Conservation (phyloP, 2,329 filamentous ascomycete genomes). For the Pyrenophora seminiperda region DNA sequence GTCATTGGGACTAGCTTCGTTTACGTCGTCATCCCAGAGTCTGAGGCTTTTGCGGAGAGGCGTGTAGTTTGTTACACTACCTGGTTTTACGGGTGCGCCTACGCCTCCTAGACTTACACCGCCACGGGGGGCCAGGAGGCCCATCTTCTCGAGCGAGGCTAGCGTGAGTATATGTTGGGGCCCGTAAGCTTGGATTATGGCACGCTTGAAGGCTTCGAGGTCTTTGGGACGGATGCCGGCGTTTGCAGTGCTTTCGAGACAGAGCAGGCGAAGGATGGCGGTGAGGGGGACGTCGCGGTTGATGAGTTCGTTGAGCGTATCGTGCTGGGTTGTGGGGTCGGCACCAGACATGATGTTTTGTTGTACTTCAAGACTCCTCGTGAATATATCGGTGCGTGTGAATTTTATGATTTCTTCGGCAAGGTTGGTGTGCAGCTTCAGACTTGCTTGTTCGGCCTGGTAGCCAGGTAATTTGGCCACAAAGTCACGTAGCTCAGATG, state of each 20-base stretch:
- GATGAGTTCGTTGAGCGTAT: constrained; percentile 93
- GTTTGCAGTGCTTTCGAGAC: constrained; percentile 87
- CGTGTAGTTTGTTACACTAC: constrained; percentile 77
- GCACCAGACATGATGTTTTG: constrained; percentile 92
- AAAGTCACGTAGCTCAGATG: constrained; percentile 90
- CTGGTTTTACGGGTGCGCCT: constrained; percentile 39
- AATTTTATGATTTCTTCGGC: constrained; percentile 95
- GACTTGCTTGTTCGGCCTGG: constrained; percentile 88
- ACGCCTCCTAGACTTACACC: constrained; percentile 54
- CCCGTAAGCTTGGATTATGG: constrained; percentile 90
- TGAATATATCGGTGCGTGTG: constrained; percentile 88
- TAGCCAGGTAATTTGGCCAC: constrained; percentile 92
- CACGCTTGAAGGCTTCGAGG: constrained; percentile 83
- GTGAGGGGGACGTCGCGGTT: constrained; percentile 79
- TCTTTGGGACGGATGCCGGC: constrained; percentile 89
- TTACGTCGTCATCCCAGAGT: constrained; percentile 94
- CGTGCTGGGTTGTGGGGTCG: constrained; percentile 86
- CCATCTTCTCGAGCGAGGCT: constrained; percentile 84
- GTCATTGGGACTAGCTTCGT: constrained; percentile 91
- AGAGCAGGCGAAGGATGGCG: constrained; percentile 83
- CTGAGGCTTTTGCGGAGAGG: constrained; percentile 84
- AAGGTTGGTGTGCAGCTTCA: constrained; percentile 89
- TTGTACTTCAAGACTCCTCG: constrained; percentile 86
- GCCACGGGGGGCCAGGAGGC: constrained; percentile 72
- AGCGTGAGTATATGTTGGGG: constrained; percentile 94